Evolutionary conservation across 495 filamentous ascomycete genomes (phyloP), one percentile per base, ranked within the genome.

Genomic region (Podospora conica): DNA sequence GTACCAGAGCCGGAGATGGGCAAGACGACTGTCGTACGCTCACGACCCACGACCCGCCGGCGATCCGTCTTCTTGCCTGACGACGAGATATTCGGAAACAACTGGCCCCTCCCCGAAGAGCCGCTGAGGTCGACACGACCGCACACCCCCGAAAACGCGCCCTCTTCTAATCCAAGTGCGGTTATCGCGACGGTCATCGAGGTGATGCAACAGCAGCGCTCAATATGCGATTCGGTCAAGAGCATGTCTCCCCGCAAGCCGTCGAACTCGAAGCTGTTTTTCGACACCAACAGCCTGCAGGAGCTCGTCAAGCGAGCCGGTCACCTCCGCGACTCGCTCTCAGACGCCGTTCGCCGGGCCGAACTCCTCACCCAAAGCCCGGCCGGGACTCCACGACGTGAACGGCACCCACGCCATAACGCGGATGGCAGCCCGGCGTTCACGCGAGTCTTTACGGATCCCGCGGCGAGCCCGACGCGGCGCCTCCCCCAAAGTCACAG

Each of bases 251-350:
- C 53, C 60, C 60, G 58, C 9, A 76, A 79, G 56, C 75, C 83
- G 20, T 76, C 86, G 11, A 77, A 86, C 55, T 89, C 89, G 67
- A 96, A 96, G 75, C 86, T 96, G 31, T 91, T 91, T 15, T 97
- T 97, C 69, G 93, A 96, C 73, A 96, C 92, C 10, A 91, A 89
- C 31, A 96, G 91, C 65, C 85, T 97, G 22, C 87, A 88, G 66
- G 91, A 94, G 74, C 82, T 97, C 58, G 93, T 97, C 20, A 87
- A 91, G 65, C 89, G 93, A 53, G 92, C 93, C 3, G 88, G 88
- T 29, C 87, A 87, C 12, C 84, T 96, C 23, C 90, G 85, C 10
- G 86, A 90, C 66, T 83, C 85, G 6, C 77, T 93, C 58, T 89
- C 90, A 56, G 90, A 93, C 63, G 81, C 90, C 12, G 85, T 95